Evolutionary conservation across 2,329 filamentous ascomycete genomes (phyloP), one percentile per base, ranked within the genome.

Genomic region (Paraphoma sp.): DNA sequence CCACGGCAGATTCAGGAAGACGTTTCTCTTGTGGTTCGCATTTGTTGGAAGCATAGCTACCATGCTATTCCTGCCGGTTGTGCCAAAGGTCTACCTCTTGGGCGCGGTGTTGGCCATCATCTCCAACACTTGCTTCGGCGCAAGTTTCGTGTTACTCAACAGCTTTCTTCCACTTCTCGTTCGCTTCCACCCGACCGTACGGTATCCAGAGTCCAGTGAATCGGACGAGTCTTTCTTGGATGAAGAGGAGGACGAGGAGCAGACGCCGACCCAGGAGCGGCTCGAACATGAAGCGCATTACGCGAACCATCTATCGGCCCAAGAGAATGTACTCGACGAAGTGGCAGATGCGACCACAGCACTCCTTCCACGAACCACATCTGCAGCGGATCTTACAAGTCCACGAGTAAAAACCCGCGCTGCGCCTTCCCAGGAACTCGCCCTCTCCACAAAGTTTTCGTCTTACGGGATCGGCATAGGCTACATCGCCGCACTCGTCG

Each of bases 111-210:
- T 97, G 57, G 93, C 95, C 30, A 92, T 98, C 62, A 81, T 98
- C 48, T 91, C 93, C 36, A 98, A 98, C 74, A 96, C 92, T 1
- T 94, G 92, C 44, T 96, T 97, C 72, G 95, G 95, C 18, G 93
- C 93, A 14, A 97, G 93, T 0, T 98, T 97, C 75, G 95, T 99
- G 2, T 84, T 99, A 11, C 81, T 99, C 45, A 99, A 99, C 78
- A 97, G 93, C 0, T 99, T 97, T 70, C 81, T 99, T 43, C 95
- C 95, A 0, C 82, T 99, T 8, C 84, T 99, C 9, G 95, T 98
- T 54, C 87, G 94, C 45, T 88, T 96, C 72, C 93, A 98, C 75
- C 92, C 92, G 10, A 78, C 77, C 6, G 75, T 85, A 36, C 75
- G 79, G 53, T 75, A 75, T 43, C 62, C 64, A n/a, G 67, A 63